Evolutionary conservation across 768 basidiomycete species (phyloP), one percentile per base, ranked within the genome.

Genomic region (Mycena floridula): DNA sequence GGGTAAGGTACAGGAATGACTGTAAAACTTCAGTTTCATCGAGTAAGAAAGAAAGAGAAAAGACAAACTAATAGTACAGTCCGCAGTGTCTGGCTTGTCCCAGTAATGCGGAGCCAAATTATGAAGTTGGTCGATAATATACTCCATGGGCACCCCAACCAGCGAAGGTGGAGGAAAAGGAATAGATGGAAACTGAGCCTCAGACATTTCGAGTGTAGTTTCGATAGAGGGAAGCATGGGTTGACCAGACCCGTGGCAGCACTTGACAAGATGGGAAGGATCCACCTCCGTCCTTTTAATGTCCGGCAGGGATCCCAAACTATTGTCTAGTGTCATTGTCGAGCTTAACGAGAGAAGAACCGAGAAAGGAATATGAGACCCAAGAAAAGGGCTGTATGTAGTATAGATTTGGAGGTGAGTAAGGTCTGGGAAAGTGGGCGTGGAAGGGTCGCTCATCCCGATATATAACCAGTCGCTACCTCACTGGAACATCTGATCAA

Each of bases 1-100:
- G 44, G 18, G 22, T 73, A 66, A 25, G 73, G 74, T 43, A 77
- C 62, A 32, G 76, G 75, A 48, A 79, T 63, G 57, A 80, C 79
- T 78, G 40, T 21, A 42, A 36, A 52, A 41, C 15, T 9, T 47
- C 45, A 37, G 22, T 32, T 20, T 23, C 40, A 22, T 35, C 36
- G 30, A 27, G 30, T 41, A 26, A 16, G 4, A 18, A 24, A 25
- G 47, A 18, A 16, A 25, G 20, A 26, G 40, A 12, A 28, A 3
- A 3, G 25, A 62, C 76, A 25, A 54, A 88, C 88, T 73, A 45
- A 89, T 72, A 13, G 87, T 87, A 61, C 86, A 90, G 61, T 90
- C 84, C 7, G 86, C 77, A 1, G 81, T 85, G 52, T 85, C 82
- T 46, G 78, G 73, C 50, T 79, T 84, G 55, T 81, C 76, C 86